A percentile compares a stretch with the other conserved stretches of the same genome.
Conservation (phyloP, 2,329 filamentous ascomycete genomes). For the Diaporthe helianthi region DNA sequence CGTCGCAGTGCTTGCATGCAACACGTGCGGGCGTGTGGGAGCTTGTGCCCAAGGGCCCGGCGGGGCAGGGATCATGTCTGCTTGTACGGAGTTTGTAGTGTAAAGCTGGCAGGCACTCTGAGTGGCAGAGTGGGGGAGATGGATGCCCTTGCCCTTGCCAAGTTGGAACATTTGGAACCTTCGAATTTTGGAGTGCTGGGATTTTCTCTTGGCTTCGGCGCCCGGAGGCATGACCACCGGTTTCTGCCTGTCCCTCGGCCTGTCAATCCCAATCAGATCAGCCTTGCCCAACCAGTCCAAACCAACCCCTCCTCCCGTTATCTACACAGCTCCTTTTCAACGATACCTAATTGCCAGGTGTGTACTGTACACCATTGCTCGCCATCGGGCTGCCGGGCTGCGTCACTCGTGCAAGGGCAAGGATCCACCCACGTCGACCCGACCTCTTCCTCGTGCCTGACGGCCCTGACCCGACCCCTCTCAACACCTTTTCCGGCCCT, state of each 20-base stretch:
- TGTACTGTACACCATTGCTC: background rate
- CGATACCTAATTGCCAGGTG: no score
- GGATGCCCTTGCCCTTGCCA: background rate
- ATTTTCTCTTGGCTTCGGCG: background rate
- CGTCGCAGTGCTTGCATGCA: background rate
- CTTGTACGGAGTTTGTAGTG: background rate
- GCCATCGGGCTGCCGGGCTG: background rate
- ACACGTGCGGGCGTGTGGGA: conserved; percentile 14
- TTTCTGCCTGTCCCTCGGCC: no score
- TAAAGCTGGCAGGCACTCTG: background rate
- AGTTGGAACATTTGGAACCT: conserved; percentile 1
- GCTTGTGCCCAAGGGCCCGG: background rate
- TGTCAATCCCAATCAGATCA: background rate
- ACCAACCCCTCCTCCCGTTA: background rate
- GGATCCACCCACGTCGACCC: background rate
- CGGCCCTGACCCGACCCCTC: no score
- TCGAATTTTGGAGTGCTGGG: background rate
- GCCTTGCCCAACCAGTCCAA: background rate
- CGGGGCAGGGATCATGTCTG: conserved; percentile 2
- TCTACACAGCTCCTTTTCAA: background rate
- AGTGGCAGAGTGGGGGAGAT: background rate
- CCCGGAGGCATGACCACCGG: background rate
- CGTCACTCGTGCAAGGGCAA: conserved; percentile 9
- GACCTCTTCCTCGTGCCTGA: background rate
- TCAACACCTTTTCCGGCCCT: background rate